Base-by-base conservation (phyloP, 2,329 filamentous ascomycete genomes). In the Lachnellula subtilissima region DNA sequence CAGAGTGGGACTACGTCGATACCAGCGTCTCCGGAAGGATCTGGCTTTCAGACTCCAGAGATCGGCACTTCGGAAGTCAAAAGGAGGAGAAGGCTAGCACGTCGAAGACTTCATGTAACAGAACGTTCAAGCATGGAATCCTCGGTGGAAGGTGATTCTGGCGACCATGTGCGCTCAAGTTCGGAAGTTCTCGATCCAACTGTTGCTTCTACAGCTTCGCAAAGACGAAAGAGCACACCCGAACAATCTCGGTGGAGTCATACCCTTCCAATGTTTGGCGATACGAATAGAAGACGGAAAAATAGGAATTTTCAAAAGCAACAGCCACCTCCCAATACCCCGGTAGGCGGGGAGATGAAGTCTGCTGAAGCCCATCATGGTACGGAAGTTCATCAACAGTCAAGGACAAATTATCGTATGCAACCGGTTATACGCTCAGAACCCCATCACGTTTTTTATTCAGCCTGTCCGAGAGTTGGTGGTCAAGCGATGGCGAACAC, bases 401-500 rank as follows among this genome's bases (percentile, higher is more conserved):
- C 39, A 35, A 39, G n/a, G 37, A n/a, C 8, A 37, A 64, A 63
- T 11, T 63, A 65, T 47, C 57, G 56, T 6, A 40, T 67, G 14
- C 60, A 66, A 11, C 56, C 65, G 22, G 55, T 63, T 8, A 57
- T 69, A 25, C 60, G 60, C 6, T 67, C 65, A 1, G 67, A 69
- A 23, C 63, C 63, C 12, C 66, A 67, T 52, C 64, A 61, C 17
- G 61, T 68, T 4, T 4, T 69, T 65, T 36, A 57, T 70, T 4
- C 67, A 70, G 39, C 67, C 67, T 4, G 67, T 68, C 2, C 64
- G 60, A 37, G 65, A 69, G 39, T 52, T 68, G 7, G 65, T 67
- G 3, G 65, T 69, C 4, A 67, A 64, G 48, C 58, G 62, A 50
- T 70, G 65, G 67, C 57, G 53, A 14, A 61, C 59, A 6, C 55